Percentiles rank a stretch among this genome's conserved stretches.
These are phyloP conservation scores for Thermomucor indicae-seudaticae DNA, from an alignment of 371 early-diverging fungal species.

Conservation along the genomic window DNA sequence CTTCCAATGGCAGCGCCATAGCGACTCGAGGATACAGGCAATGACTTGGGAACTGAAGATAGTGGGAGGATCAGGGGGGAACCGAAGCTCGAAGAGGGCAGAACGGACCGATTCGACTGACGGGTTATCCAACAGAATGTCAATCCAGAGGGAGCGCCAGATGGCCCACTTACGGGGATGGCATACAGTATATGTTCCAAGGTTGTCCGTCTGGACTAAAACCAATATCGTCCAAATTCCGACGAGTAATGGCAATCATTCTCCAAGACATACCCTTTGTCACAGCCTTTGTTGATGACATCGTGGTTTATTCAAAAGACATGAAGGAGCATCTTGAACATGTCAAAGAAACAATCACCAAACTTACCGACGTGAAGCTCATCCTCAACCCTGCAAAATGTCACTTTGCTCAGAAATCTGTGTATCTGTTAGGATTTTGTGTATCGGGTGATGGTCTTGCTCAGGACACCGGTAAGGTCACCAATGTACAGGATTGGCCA, in stretches of 20 bases:
- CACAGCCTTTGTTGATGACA: constrained; percentile 13
- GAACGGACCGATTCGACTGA: too few species aligned
- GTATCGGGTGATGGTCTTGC: constrained; percentile 7
- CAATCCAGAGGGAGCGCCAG: too few species aligned
- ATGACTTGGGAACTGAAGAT: too few species aligned
- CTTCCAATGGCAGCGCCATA: too few species aligned
- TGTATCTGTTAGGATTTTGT: constrained; percentile 18
- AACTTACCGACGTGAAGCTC: constrained; percentile 11
- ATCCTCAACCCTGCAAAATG: constrained; percentile 19
- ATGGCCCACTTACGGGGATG: constrained; percentile 8
- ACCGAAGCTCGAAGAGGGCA: too few species aligned
- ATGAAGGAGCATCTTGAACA: constrained; percentile 7
- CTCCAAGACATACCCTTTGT: background rate
- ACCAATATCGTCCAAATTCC: constrained; percentile 16
- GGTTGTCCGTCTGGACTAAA: constrained; percentile 24
- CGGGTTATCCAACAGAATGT: too few species aligned
- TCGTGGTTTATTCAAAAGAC: background rate
- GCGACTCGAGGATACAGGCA: too few species aligned
- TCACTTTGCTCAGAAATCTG: constrained; percentile 10
- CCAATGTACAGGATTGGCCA: constrained; percentile 11
- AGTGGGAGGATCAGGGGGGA: too few species aligned
- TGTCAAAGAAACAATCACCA: constrained; percentile 5
- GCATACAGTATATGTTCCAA: constrained; percentile 19
- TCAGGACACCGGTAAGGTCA: constrained; percentile 14
- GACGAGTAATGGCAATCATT: constrained; percentile 9